Percentiles rank a stretch among this genome's conserved stretches.
Evolutionary conservation across 1,284 basidiomycete genomes (phyloP).

Genomic region (Blastosporella zonata): DNA sequence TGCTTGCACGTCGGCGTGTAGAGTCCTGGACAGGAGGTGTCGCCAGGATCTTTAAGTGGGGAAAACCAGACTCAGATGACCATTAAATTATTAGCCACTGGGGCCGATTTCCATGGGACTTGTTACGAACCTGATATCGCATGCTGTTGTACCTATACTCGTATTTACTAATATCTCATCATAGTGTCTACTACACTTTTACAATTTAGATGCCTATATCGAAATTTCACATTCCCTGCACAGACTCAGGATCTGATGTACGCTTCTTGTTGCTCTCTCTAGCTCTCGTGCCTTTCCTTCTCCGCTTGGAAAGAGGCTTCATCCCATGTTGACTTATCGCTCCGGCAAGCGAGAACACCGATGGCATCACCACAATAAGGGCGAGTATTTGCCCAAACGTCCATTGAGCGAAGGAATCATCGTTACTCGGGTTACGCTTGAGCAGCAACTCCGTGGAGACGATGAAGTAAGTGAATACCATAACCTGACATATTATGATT

Average conservation of each 20-base stretch:
- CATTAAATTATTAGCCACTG: conserved; percentile 28
- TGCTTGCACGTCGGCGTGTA: conserved; percentile 59
- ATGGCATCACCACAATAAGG: conserved; percentile 33
- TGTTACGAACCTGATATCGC: conserved; percentile 3
- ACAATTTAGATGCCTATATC: background rate
- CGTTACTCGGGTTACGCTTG: conserved; percentile 25
- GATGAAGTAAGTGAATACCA: conserved; percentile 40
- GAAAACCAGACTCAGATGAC: conserved; percentile 42
- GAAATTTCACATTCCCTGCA: background rate
- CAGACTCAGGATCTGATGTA: conserved; percentile 2
- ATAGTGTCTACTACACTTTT: background rate
- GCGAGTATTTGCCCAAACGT: conserved; percentile 38
- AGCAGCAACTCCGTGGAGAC: conserved; percentile 35
- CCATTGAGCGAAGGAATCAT: conserved; percentile 25
- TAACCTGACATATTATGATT: conserved; percentile 32
- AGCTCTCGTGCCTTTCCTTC: conserved; percentile 13
- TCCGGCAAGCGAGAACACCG: conserved; percentile 29
- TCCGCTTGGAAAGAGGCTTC: conserved; percentile 26
- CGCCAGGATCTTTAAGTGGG: conserved; percentile 53
- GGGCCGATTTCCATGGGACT: conserved; percentile 4
- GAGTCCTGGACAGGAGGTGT: conserved; percentile 61
- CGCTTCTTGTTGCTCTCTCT: background rate
- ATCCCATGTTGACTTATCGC: conserved; percentile 31
- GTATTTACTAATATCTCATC: conserved; percentile 1
- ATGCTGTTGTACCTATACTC: conserved; percentile 9